phyloP scores from a whole-genome alignment of 2,329 filamentous ascomycete genomes.

The Septoria linicola region DNA sequence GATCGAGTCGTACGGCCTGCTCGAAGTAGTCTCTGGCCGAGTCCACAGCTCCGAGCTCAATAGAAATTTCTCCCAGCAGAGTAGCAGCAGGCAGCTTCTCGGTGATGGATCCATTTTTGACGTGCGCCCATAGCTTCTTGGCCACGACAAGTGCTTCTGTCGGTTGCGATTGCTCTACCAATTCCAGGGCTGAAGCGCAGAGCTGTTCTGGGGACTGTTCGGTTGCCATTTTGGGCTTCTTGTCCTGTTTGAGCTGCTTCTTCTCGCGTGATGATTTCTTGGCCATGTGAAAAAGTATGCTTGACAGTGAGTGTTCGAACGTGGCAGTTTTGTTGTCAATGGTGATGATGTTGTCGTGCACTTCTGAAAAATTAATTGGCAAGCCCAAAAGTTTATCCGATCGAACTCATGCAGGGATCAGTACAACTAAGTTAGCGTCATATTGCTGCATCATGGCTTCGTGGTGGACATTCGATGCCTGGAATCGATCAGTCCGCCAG shows the following conservation, averaged over 20 bases:
- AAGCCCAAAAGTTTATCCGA: no score
- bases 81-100: conserved; percentile 65
- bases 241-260: conserved; percentile 6
- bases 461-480: no score
- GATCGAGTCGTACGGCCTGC: conserved; percentile 71
- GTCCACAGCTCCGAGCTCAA: conserved; percentile 80
- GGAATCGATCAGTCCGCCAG: no score
- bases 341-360: neutral
- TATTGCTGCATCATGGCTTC: no score
- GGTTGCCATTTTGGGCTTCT: conserved; percentile 9
- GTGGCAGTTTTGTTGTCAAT: no score
- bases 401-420: no score
- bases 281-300: neutral
- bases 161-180: conserved; percentile 59
- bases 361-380: no score
- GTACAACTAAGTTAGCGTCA: no score
- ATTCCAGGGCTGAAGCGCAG: conserved; percentile 55
- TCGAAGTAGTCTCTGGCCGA: conserved; percentile 70
- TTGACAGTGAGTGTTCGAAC: no score
- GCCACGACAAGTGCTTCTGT: conserved; percentile 58
- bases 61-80: conserved; percentile 74
- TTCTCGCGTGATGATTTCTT: conserved; percentile 43
- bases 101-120: conserved; percentile 38
- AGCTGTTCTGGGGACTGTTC: conserved; percentile 56
- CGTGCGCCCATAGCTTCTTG: conserved; percentile 53